phyloP scores from a whole-genome alignment of 768 basidiomycete species.

The Fomitopsis serialis region DNA sequence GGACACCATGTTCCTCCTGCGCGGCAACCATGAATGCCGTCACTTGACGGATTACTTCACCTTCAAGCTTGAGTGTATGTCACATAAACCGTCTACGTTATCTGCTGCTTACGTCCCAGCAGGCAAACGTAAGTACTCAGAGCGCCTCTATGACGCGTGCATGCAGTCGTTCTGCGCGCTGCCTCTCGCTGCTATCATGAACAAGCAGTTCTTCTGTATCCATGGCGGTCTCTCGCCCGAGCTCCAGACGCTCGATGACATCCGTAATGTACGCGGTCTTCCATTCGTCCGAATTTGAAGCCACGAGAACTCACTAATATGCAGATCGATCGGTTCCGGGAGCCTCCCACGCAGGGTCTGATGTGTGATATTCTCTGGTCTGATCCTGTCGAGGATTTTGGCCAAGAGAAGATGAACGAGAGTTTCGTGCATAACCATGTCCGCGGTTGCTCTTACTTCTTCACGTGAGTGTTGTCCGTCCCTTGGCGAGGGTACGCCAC shows the following conservation, averaged over 20 bases:
- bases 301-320: not conserved
- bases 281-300: not conserved
- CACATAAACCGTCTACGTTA: not conserved
- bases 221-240: slow-evolving; percentile 97
- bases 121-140: slow-evolving; percentile 99
- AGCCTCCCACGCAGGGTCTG: slow-evolving; percentile 93
- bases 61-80: slow-evolving; percentile 96
- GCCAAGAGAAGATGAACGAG: slow-evolving; percentile 86
- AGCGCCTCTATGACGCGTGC: slow-evolving; percentile 93
- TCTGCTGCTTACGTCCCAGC: slow-evolving; percentile 2
- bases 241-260: slow-evolving; percentile 90
- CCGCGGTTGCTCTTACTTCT: slow-evolving; percentile 95
- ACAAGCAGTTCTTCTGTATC: slow-evolving; percentile 98
- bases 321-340: slow-evolving; percentile 95
- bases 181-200: slow-evolving; percentile 96
- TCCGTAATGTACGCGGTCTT: slow-evolving; percentile 63
- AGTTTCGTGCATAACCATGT: slow-evolving; percentile 95
- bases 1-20: slow-evolving; percentile 90
- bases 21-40: slow-evolving; percentile 98
- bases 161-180: slow-evolving; percentile 97
- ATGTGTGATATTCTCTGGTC: slow-evolving; percentile 99
- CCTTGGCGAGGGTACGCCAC: not conserved
- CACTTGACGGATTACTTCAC: slow-evolving; percentile 99
- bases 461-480: slow-evolving; percentile 54
- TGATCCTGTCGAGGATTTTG: slow-evolving; percentile 97